A percentile compares a stretch with the other conserved stretches of the same genome.
These are phyloP conservation scores for Amniculicola lignicola DNA, from an alignment of 495 filamentous ascomycete genomes.

Conservation along the genomic window DNA sequence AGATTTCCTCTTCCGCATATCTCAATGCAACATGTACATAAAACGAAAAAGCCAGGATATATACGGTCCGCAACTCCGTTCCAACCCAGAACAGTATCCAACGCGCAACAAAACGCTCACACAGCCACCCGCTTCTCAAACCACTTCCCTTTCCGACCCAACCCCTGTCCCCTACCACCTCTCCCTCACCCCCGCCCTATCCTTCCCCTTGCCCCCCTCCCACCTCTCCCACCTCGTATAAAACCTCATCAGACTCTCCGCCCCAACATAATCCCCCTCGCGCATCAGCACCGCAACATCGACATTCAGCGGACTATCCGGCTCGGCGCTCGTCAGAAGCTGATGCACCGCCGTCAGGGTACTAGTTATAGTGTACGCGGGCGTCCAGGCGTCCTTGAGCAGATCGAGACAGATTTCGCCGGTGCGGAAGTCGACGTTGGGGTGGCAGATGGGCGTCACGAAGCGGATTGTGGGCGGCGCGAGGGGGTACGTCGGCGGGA, in stretches of 20 bases:
- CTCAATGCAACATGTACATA: no score
- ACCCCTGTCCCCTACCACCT: background rate
- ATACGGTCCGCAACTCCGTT: no score
- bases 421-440: conserved; percentile 46
- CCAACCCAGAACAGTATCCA: no score
- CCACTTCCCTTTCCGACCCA: background rate
- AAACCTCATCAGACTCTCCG: conserved; percentile 76
- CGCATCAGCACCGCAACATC: conserved; percentile 79
- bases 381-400: conserved; percentile 76
- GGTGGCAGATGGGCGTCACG: conserved; percentile 46
- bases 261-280: conserved; percentile 70
- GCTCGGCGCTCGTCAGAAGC: conserved; percentile 70
- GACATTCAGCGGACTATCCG: conserved; percentile 83
- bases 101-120: no score
- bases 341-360: conserved; percentile 75
- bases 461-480: conserved; percentile 74
- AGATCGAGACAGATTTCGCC: conserved; percentile 94
- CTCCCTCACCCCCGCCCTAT: background rate
- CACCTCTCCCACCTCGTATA: conserved; percentile 62
- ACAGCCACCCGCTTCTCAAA: no score
- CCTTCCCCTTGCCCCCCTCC: conserved; percentile 40
- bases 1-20: no score
- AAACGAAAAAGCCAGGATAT: no score
- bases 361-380: conserved; percentile 73
- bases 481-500: conserved; percentile 77